These are phyloP conservation scores for Backusella parvicylindrica DNA, from an alignment of 192 early-diverging fungal species.

Conservation along the genomic window DNA sequence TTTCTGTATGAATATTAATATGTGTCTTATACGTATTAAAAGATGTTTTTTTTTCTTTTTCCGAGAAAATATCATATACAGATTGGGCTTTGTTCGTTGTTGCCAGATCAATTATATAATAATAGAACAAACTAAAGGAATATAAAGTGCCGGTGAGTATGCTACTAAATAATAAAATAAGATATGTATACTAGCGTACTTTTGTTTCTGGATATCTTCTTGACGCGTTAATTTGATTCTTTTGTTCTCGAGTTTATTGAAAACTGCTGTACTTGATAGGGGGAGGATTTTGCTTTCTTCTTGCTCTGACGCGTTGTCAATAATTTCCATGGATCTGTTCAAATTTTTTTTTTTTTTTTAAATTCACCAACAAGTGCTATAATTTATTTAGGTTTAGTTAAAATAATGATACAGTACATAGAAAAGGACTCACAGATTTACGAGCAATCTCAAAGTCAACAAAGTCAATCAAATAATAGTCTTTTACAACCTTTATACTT, in stretches of 20 bases:
- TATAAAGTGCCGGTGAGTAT: not conserved
- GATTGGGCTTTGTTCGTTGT: not conserved
- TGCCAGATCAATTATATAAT: not conserved
- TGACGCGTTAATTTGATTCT: no score
- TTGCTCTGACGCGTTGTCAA: no score
- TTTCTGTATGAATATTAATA: not conserved
- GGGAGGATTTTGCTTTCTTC: no score
- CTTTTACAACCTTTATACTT: not conserved
- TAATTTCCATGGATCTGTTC: not conserved
- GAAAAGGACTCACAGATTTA: not conserved
- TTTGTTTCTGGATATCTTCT: no score
- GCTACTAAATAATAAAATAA: not conserved
- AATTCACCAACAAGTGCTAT: not conserved
- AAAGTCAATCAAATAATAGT: not conserved
- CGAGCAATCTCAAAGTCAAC: not conserved
- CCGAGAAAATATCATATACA: no score
- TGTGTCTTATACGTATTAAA: not conserved
- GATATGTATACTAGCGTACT: not conserved
- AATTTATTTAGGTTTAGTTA: not conserved
- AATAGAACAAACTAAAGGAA: not conserved
- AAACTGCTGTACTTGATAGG: no score
- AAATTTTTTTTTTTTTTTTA: not conserved
- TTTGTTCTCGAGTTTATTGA: no score
- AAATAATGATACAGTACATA: not conserved
- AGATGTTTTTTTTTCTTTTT: no score